Evolutionary conservation across 768 basidiomycete species (phyloP).

Genomic region (Lyophyllum semitale): DNA sequence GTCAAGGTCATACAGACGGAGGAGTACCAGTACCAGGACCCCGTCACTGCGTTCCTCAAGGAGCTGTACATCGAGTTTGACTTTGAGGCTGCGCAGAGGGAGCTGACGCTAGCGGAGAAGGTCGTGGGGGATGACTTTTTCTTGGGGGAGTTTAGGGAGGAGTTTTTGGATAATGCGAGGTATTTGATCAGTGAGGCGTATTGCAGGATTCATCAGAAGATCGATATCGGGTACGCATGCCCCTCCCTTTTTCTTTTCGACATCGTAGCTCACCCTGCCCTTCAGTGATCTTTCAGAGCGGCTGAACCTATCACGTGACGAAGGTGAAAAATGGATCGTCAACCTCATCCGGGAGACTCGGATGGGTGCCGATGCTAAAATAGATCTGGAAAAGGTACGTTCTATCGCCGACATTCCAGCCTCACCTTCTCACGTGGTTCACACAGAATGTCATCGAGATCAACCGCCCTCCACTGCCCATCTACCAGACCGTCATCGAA

Average conservation of each 20-base stretch:
- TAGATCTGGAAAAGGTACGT: slow-evolving; percentile 89
- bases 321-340: slow-evolving; percentile 99
- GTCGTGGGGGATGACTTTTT: slow-evolving; percentile 95
- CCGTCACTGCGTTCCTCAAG: slow-evolving; percentile 90
- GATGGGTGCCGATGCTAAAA: slow-evolving; percentile 96
- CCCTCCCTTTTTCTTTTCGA: neutral
- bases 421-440: neutral
- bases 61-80: slow-evolving; percentile 96
- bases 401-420: neutral
- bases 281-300: slow-evolving; percentile 87
- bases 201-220: slow-evolving; percentile 93
- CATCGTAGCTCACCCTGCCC: neutral
- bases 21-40: slow-evolving; percentile 95
- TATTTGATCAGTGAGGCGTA: slow-evolving; percentile 97
- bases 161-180: slow-evolving; percentile 95
- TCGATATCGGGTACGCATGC: slow-evolving; percentile 75
- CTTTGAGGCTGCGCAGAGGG: slow-evolving; percentile 90
- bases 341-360: slow-evolving; percentile 97
- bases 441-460: slow-evolving; percentile 93
- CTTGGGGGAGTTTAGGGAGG: slow-evolving; percentile 85
- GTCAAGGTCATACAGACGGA: slow-evolving; percentile 94
- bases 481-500: slow-evolving; percentile 94
- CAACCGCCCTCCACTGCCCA: slow-evolving; percentile 83
- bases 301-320: slow-evolving; percentile 89
- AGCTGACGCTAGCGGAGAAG: slow-evolving; percentile 74